phyloP scores from a whole-genome alignment of 768 basidiomycete genomes.

The Rhodotorula sphaerocarpa region DNA sequence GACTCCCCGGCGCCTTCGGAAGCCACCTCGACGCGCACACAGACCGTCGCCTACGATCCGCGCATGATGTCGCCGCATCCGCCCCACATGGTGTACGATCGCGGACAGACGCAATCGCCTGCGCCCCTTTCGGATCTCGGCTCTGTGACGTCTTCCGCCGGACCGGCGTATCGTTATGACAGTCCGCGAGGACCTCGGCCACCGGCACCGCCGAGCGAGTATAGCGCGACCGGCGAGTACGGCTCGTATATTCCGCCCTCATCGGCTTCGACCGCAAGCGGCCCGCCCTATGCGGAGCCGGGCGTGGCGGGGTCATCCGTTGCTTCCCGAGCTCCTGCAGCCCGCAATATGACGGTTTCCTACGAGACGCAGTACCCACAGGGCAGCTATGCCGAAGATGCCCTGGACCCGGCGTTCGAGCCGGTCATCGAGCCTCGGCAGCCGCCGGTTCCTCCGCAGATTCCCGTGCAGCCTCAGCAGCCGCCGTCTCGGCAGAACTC shows the following conservation, averaged over 20 bases:
- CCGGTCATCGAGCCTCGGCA: background rate
- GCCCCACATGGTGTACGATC: too few relatives aligned
- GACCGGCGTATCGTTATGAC: background rate
- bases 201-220: conserved; percentile 2
- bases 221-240: conserved; percentile 10
- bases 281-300: background rate
- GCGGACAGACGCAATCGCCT: background rate
- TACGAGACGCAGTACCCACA: background rate
- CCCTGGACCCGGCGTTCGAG: background rate
- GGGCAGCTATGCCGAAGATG: background rate
- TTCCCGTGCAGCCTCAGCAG: background rate
- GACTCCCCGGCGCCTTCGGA: background rate
- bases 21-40: background rate
- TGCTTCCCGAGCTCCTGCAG: background rate
- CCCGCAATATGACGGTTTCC: background rate
- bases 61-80: too few relatives aligned
- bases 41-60: background rate
- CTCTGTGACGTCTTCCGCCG: background rate
- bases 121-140: background rate
- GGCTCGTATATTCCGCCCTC: conserved; percentile 9
- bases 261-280: too few relatives aligned
- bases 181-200: background rate
- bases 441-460: conserved; percentile 3
- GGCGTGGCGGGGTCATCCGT: background rate
- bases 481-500: background rate